phyloP scores from a whole-genome alignment of 306 rosid species.

The Mucuna pruriens region DNA sequence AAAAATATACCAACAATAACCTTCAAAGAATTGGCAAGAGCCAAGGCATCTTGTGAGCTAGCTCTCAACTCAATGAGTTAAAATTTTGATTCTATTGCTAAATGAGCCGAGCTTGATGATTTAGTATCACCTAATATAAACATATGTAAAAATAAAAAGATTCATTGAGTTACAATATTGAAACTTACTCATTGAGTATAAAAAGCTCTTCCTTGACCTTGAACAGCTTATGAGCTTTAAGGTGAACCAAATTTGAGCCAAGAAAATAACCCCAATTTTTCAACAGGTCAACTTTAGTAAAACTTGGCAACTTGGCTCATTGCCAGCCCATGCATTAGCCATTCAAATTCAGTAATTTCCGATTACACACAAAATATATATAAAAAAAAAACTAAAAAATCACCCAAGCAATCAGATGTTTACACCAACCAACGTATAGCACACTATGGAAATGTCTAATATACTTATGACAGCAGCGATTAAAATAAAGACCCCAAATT shows the following conservation, averaged over 20 bases:
- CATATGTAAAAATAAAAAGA: no score
- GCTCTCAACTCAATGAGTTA: neutral
- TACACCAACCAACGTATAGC: neutral
- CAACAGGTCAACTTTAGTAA: no score
- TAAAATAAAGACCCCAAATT: neutral
- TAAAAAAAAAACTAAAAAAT: neutral
- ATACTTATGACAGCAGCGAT: neutral
- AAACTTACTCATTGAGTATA: neutral
- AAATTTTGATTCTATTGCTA: no score
- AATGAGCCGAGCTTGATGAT: no score
- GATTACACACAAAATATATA: neutral
- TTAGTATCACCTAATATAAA: no score
- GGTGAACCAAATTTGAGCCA: neutral
- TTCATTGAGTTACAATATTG: no score
- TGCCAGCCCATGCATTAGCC: no score
- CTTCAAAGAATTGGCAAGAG: slow-evolving; percentile 12
- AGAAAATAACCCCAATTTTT: neutral
- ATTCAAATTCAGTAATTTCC: no score
- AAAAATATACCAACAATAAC: slow-evolving; percentile 8
- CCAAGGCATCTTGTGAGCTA: slow-evolving; percentile 10
- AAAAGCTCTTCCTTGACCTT: neutral
- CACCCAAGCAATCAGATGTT: slow-evolving; percentile 21
- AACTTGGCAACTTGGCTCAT: no score
- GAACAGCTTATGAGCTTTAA: no score
- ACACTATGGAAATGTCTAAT: neutral